Evolutionary conservation across 176 grass and related monocot genomes (phyloP), one percentile per base, ranked within the genome.

Genomic region (Musa beccarii): DNA sequence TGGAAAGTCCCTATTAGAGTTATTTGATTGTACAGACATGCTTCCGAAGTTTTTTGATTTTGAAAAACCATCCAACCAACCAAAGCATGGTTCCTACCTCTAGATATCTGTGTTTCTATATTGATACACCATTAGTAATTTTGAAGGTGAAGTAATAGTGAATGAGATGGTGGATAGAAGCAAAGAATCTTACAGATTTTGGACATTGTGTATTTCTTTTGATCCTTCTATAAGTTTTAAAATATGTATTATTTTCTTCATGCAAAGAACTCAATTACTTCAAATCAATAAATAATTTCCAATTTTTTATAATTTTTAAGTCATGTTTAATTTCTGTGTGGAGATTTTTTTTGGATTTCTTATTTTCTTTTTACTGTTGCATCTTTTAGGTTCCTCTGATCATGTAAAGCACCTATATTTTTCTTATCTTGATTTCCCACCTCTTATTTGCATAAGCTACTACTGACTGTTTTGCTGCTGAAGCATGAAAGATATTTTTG

Each of bases 401-500:
- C 52, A 52, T 12, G 6, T 52, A 52, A 8, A 10, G 11, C 15
- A 71, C 15, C 9, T 52, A 17, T 4, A 52, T 10, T 51, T 21
- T 71, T 52, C 49, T 20, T 51, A 2, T 71, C 10, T 51, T 71
- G 19, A 16, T 22, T 69, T 16, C 15, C 59, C 8, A 3, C n/a
- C 5, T 62, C 59, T 19, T 20, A 62, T 8, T 43, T 43, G 4
- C 34, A 43, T 43, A 43, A n/a, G n/a, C n/a, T n/a, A 62, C 59
- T n/a, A 20, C 17, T 62, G 0, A 28, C n/a, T 20, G 17, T 62
- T 19, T 62, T 62, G 2, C 59, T 49, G 29, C 28, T 69, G 28
- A 71, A 52, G 51, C 34, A 79, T 75, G 34, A 26, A 10, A 26
- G 17, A 24, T 5, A 16, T 57, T 66, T 77, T 79, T 85, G 55